A percentile compares a stretch with the other conserved stretches of the same genome.
phyloP scores from a whole-genome alignment of 192 early-diverging fungal genomes.

The Dissophora globulifera region DNA sequence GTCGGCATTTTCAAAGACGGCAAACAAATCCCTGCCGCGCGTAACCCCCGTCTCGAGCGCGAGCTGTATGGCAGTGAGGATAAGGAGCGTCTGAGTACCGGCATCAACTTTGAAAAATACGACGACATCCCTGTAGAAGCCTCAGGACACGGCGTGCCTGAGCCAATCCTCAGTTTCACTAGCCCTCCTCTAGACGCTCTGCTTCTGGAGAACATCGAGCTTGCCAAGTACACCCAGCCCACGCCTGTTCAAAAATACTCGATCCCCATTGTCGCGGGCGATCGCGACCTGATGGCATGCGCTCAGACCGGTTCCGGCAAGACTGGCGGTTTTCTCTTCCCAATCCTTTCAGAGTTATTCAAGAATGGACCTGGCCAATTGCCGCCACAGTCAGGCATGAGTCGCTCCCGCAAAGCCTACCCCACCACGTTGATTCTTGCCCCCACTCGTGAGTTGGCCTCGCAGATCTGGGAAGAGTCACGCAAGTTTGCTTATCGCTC shows the following conservation, averaged over 20 bases:
- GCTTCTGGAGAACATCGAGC: slow-evolving; percentile 87
- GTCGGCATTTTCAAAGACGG: slow-evolving; percentile 62
- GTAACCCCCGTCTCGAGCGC: slow-evolving; percentile 80
- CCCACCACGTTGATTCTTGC: slow-evolving; percentile 87
- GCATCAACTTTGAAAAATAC: slow-evolving; percentile 99
- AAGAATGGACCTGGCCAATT: slow-evolving; percentile 72
- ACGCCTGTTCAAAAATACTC: slow-evolving; percentile 97
- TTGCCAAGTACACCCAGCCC: slow-evolving; percentile 85
- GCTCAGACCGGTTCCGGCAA: slow-evolving; percentile 97
- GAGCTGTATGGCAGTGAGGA: slow-evolving; percentile 85
- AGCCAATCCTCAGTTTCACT: slow-evolving; percentile 59
- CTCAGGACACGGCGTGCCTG: slow-evolving; percentile 73
- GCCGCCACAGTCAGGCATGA: slow-evolving; percentile 58
- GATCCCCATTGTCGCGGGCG: slow-evolving; percentile 80
- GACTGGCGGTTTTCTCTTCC: slow-evolving; percentile 97
- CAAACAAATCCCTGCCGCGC: slow-evolving; percentile 78
- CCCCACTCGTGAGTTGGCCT: slow-evolving; percentile 94
- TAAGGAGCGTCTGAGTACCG: slow-evolving; percentile 79
- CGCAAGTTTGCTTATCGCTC: slow-evolving; percentile 84
- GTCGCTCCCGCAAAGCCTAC: slow-evolving; percentile 74
- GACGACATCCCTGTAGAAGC: slow-evolving; percentile 98
- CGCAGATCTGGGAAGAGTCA: slow-evolving; percentile 96
- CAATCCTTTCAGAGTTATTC: slow-evolving; percentile 93
- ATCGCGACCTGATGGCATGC: slow-evolving; percentile 98
- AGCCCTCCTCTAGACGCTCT: slow-evolving; percentile 80